phyloP scores from a whole-genome alignment of 108 stramenopile species.

The Phaeodactylum tricornutum region DNA sequence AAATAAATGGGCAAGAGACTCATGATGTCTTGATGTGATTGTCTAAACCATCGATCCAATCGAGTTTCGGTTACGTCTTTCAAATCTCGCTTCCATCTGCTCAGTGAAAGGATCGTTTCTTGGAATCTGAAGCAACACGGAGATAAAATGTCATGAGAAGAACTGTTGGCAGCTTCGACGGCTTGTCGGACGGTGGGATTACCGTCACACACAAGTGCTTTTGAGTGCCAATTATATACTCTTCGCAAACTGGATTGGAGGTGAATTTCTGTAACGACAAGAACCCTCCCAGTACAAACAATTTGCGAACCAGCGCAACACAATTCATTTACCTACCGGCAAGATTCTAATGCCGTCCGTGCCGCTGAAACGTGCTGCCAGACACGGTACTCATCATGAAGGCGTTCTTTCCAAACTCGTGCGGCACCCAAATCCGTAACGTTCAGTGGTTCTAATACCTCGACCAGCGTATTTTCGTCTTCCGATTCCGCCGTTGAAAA shows the following conservation, averaged over 20 bases:
- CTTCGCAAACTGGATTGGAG: not conserved
- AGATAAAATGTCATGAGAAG: not conserved
- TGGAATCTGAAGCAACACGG: not conserved
- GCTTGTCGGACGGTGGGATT: not conserved
- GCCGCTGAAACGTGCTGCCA: not conserved
- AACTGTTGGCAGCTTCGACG: slow-evolving; percentile 4
- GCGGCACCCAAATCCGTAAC: too few relatives aligned
- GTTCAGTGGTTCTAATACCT: too few relatives aligned
- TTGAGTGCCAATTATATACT: not conserved
- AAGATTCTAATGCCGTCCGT: not conserved
- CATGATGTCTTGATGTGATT: not conserved
- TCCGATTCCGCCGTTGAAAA: too few relatives aligned
- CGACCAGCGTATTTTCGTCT: too few relatives aligned
- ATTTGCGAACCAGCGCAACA: too few relatives aligned
- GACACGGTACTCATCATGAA: not conserved
- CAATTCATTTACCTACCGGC: not conserved
- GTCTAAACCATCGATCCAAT: not conserved
- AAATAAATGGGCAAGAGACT: not conserved
- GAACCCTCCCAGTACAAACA: not conserved
- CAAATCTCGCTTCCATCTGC: not conserved
- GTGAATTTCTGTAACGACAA: not conserved
- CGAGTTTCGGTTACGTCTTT: not conserved
- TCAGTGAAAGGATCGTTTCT: not conserved
- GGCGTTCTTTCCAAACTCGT: too few relatives aligned
- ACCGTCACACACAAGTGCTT: slow-evolving; percentile 2